Percentiles rank a stretch among this genome's conserved stretches.
Evolutionary conservation across 2,329 filamentous ascomycete genomes (phyloP).

Genomic region (Fusarium sp.): DNA sequence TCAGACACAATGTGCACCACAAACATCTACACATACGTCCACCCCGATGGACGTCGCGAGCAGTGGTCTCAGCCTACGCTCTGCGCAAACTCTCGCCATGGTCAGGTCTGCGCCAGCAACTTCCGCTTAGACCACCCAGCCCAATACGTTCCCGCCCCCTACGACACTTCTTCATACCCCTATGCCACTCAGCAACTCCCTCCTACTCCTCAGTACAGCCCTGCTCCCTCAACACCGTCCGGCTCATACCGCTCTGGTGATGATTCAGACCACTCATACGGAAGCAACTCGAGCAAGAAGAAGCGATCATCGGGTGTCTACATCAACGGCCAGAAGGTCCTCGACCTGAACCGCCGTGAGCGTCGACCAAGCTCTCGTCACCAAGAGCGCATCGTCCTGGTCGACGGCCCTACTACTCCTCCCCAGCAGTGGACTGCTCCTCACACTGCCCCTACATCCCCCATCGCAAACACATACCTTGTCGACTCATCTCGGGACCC

Average conservation of each 20-base stretch:
- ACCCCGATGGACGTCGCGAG: conserved; percentile 59
- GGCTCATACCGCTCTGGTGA: conserved; percentile 55
- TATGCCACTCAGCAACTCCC: conserved; percentile 55
- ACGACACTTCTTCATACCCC: conserved; percentile 48
- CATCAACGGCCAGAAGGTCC: conserved; percentile 55
- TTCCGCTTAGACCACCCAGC: conserved; percentile 58
- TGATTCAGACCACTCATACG: conserved; percentile 55
- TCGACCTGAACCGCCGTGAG: conserved; percentile 53
- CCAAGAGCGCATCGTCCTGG: conserved; percentile 60
- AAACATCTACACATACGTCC: conserved; percentile 61
- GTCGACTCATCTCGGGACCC: conserved; percentile 45
- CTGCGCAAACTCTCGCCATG: conserved; percentile 57
- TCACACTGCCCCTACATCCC: conserved; percentile 58
- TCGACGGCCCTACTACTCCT: conserved; percentile 61
- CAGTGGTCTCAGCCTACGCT: conserved; percentile 54
- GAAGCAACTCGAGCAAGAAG: conserved; percentile 51
- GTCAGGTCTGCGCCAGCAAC: conserved; percentile 59
- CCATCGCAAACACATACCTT: conserved; percentile 49
- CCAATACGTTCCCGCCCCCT: conserved; percentile 54
- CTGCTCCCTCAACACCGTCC: conserved; percentile 49
- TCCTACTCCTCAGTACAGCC: conserved; percentile 57
- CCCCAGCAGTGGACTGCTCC: conserved; percentile 58
- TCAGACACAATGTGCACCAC: conserved; percentile 65
- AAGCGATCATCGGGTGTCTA: conserved; percentile 55
- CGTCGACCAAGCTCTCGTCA: conserved; percentile 46